A percentile compares a stretch with the other conserved stretches of the same genome.
phyloP scores from a whole-genome alignment of 768 basidiomycete genomes.

The Plicaturopsis crispa region DNA sequence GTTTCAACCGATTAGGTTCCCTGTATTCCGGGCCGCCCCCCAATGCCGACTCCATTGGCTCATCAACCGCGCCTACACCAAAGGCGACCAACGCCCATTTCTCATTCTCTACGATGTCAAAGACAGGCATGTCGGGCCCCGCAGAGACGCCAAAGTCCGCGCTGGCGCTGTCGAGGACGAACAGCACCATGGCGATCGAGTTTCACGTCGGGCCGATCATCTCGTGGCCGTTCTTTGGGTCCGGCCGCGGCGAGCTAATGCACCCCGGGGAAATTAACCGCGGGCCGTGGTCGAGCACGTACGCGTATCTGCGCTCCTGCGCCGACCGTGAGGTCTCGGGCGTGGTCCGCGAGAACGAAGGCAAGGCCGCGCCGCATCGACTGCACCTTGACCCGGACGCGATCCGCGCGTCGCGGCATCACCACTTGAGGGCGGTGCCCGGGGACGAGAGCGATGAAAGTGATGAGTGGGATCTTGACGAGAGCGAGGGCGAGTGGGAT shows the following conservation, averaged over 20 bases:
- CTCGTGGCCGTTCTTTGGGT: conserved; percentile 89
- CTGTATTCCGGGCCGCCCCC: conserved; percentile 52
- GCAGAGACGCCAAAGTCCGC: conserved; percentile 3
- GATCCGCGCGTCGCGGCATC: conserved; percentile 63
- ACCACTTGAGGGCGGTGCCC: conserved; percentile 56
- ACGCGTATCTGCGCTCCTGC: conserved; percentile 59
- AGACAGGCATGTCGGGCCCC: not conserved
- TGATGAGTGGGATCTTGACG: conserved; percentile 72
- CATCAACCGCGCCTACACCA: conserved; percentile 36
- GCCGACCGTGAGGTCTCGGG: conserved; percentile 62
- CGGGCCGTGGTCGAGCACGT: conserved; percentile 66
- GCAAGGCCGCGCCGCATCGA: conserved; percentile 65
- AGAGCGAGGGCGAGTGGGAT: conserved; percentile 78
- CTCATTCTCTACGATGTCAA: conserved; percentile 32
- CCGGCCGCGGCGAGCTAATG: conserved; percentile 64
- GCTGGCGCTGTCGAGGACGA: not conserved
- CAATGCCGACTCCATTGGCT: conserved; percentile 11
- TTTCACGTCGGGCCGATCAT: conserved; percentile 75
- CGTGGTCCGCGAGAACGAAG: conserved; percentile 74
- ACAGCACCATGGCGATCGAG: conserved; percentile 11
- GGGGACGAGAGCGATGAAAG: conserved; percentile 71
- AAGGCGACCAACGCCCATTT: conserved; percentile 31
- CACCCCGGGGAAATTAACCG: conserved; percentile 68
- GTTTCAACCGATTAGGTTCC: conserved; percentile 72
- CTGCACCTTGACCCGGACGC: conserved; percentile 80